phyloP scores from a whole-genome alignment of 202 grass and related monocot species.

The Elaeis oleifera region DNA sequence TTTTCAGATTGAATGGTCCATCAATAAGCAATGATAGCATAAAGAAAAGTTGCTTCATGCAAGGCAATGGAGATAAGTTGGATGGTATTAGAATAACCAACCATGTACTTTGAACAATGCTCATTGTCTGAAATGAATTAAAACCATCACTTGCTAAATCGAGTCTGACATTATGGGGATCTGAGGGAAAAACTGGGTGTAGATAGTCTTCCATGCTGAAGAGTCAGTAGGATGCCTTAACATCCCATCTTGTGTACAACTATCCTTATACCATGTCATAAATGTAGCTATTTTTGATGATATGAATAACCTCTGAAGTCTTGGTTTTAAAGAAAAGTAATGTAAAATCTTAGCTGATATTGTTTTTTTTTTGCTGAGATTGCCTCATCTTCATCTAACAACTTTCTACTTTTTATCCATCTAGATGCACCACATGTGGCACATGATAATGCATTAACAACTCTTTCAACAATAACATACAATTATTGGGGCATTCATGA shows the following conservation, averaged over 20 bases:
- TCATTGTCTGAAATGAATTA: background rate
- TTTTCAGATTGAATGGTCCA: background rate
- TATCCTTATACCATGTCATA: background rate
- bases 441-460: no score
- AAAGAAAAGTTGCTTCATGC: background rate
- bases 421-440: no score
- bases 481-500: no score
- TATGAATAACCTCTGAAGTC: background rate
- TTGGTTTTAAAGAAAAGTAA: background rate
- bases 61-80: background rate
- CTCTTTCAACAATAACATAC: no score
- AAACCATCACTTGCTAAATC: background rate
- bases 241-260: background rate
- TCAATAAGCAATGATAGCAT: background rate
- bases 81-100: background rate
- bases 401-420: no score
- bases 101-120: background rate
- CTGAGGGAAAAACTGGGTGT: background rate
- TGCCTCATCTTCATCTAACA: no score
- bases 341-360: background rate
- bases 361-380: background rate
- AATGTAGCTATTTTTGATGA: background rate
- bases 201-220: background rate
- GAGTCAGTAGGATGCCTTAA: background rate
- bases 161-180: background rate